These are phyloP conservation scores for Rubia yunnanensis DNA, from an alignment of 257 asterid genomes.

Conservation along the genomic window DNA sequence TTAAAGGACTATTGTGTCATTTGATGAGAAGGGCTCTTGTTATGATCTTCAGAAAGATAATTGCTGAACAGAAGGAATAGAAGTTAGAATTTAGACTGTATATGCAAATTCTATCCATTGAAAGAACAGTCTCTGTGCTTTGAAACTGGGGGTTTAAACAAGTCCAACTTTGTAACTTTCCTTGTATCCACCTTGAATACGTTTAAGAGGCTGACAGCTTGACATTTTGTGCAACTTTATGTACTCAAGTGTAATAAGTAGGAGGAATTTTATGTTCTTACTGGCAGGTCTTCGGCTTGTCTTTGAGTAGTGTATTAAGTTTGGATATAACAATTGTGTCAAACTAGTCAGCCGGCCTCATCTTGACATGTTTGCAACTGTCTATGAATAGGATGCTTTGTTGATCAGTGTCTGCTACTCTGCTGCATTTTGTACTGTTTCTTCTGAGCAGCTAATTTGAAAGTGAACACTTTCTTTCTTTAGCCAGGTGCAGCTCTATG, in stretches of 20 bases:
- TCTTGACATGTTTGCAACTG: neutral
- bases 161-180: neutral
- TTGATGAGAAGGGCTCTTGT: neutral
- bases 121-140: neutral
- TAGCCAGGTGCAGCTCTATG: neutral
- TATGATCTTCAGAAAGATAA: neutral
- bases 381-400: neutral
- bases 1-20: slow-evolving; percentile 46
- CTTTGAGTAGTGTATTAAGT: neutral
- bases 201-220: neutral
- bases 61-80: neutral
- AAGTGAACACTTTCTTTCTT: neutral
- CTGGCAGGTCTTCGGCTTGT: neutral
- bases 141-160: neutral
- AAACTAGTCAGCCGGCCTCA: neutral
- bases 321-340: neutral
- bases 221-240: neutral
- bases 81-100: neutral
- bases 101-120: neutral
- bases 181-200: too few species aligned
- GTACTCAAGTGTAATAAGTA: neutral
- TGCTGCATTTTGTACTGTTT: neutral
- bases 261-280: neutral
- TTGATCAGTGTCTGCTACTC: neutral
- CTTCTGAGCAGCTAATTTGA: neutral